Conservation (phyloP, 768 basidiomycete genomes). For the Trametes cubensis region DNA sequence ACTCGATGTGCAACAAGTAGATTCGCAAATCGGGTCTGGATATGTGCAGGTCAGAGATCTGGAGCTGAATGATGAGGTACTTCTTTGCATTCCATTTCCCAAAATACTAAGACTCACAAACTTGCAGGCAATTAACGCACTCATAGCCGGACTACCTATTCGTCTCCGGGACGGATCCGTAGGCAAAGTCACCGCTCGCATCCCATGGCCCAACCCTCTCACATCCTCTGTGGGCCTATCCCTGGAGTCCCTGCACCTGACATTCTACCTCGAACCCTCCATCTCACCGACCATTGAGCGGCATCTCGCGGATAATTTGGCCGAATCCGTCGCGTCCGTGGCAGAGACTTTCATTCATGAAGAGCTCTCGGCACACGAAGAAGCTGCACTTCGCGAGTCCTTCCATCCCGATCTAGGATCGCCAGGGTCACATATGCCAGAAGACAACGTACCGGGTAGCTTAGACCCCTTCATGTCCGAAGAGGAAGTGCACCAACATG, state of each 20-base stretch:
- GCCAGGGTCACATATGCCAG: conserved; percentile 21
- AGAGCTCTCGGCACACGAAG: conserved; percentile 74
- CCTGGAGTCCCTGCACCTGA: conserved; percentile 66
- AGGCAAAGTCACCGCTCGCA: conserved; percentile 71
- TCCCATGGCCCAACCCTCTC: conserved; percentile 86
- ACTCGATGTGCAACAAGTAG: conserved; percentile 82
- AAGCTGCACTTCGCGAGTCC: conserved; percentile 69
- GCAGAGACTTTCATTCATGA: conserved; percentile 87
- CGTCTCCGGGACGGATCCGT: conserved; percentile 71
- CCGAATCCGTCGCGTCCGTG: conserved; percentile 80
- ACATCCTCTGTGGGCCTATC: conserved; percentile 73
- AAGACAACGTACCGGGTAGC: conserved; percentile 66
- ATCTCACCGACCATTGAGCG: conserved; percentile 23
- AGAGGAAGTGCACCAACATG: conserved; percentile 45
- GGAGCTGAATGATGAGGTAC: conserved; percentile 73
- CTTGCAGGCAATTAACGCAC: conserved; percentile 74
- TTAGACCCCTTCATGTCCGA: conserved; percentile 56
- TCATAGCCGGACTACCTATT: conserved; percentile 68
- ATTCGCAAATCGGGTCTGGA: conserved; percentile 91
- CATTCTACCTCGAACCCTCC: conserved; percentile 50
- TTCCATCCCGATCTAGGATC: conserved; percentile 50
- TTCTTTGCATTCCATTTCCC: conserved; percentile 33
- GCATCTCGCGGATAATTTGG: conserved; percentile 47
- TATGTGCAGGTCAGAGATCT: conserved; percentile 85
- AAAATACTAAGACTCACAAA: conserved; percentile 24